Conservation (phyloP, 345 rosid genomes). For the Nasturtium officinale region DNA sequence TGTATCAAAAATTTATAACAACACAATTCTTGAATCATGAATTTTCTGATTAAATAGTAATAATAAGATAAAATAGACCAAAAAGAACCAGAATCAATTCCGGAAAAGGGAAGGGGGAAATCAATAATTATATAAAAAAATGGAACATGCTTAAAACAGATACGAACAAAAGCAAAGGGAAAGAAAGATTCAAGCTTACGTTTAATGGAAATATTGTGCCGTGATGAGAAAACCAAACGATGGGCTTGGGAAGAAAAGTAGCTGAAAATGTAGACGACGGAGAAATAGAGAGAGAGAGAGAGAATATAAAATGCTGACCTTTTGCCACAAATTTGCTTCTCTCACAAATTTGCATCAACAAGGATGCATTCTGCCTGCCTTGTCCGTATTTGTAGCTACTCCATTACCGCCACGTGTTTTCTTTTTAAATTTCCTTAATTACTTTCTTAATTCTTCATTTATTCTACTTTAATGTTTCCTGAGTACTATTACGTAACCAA, state of each 20-base stretch:
- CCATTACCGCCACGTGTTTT: constrained; percentile 38
- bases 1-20: constrained; percentile 18
- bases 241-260: no score
- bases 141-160: constrained; percentile 5
- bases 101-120: constrained; percentile 28
- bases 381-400: background rate
- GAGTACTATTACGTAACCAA: no score
- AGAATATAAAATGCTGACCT: constrained; percentile 38
- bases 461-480: no score
- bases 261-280: constrained; percentile 16
- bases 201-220: constrained; percentile 34
- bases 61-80: background rate
- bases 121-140: background rate
- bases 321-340: no score
- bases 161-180: constrained; percentile 10
- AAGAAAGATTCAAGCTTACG: constrained; percentile 47
- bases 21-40: background rate
- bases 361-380: no score
- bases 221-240: no score
- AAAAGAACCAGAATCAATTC: constrained; percentile 29
- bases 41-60: background rate
- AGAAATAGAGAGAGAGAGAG: constrained; percentile 18
- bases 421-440: background rate
- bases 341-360: background rate
- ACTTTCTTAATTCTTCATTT: background rate